Base-by-base conservation (phyloP, 768 basidiomycete genomes). In the Lactifluus subvellereus region DNA sequence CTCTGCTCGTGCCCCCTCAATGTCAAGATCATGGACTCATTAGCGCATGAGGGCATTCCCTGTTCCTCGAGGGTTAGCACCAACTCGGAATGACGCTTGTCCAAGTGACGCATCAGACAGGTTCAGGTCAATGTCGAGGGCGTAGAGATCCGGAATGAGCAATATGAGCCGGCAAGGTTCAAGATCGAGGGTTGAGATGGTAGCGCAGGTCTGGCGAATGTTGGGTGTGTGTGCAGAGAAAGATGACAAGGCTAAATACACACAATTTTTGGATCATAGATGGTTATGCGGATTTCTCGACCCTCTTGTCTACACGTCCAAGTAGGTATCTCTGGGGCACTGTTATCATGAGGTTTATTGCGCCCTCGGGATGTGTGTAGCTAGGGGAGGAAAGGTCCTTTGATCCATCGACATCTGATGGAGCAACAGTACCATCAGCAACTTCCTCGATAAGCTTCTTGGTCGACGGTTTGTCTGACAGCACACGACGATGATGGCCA, bases 1-100 rank as follows among this genome's bases (percentile, higher is more conserved):
- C 71, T 89, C 84, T 7, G 87, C 88, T 51, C 70, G 75, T 1
- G 87, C 88, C 2, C 68, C 71, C 27, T 88, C 86, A 0, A 89
- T 82, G 60, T 87, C 78, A 16, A 90, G 77, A 42, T 78, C 77
- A 6, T 84, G 75, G 68, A 81, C 78, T 48, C 82, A 78, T 68
- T 88, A 87, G 40, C 89, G 76, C 61, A 70, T 73, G 55, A 88
- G 70, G 70, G 73, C 70, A 64, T 77, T 67, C 61, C 73, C 66
- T 60, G 70, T 54, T 35, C 67, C 67, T 32, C 54, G 48, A 53
- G 70, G 69, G 16, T 33, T 61, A 5, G 61, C 59, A 14, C 66
- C 65, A 20, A 62, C 62, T 11, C 18, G 38, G 4, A 61, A 52
- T 51, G 73, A 71, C 13, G 60, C 37, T 35, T 67, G 64, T 59